These are phyloP conservation scores for Cardamine resedifolia DNA, from an alignment of 345 rosid species.

Conservation along the genomic window DNA sequence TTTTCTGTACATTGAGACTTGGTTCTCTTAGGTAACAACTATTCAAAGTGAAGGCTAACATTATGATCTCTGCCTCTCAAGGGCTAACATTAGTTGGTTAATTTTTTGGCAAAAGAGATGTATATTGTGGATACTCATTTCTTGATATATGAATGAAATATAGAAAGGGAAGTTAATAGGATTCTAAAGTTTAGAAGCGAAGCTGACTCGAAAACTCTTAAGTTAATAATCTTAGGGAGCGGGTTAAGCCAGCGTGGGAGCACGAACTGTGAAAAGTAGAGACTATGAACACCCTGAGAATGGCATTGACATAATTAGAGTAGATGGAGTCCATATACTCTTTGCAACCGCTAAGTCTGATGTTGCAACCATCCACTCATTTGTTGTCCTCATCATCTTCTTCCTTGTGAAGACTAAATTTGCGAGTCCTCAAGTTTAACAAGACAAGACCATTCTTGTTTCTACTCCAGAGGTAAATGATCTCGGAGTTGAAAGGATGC, in stretches of 20 bases:
- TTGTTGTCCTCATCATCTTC: not conserved
- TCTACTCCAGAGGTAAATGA: not conserved
- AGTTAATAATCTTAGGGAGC: not conserved
- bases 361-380: not conserved
- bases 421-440: not conserved
- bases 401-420: not conserved
- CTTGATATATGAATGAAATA: slow-evolving; percentile 25
- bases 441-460: not conserved
- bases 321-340: not conserved
- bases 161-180: not conserved
- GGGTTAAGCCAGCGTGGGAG: not conserved
- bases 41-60: slow-evolving; percentile 14
- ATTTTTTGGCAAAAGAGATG: slow-evolving; percentile 3
- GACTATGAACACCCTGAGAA: not conserved
- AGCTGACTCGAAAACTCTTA: not conserved
- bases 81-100: not conserved
- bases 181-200: too few species aligned
- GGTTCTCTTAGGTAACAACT: slow-evolving; percentile 6
- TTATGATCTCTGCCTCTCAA: not conserved
- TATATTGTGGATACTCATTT: slow-evolving; percentile 32
- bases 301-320: not conserved
- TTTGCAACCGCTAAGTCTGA: not conserved
- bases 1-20: slow-evolving; percentile 13
- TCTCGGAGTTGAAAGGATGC: not conserved
- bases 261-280: not conserved